Evolutionary conservation across 192 early-diverging fungal genomes (phyloP), one percentile per base, ranked within the genome.

Genomic region (Gigaspora rosea): DNA sequence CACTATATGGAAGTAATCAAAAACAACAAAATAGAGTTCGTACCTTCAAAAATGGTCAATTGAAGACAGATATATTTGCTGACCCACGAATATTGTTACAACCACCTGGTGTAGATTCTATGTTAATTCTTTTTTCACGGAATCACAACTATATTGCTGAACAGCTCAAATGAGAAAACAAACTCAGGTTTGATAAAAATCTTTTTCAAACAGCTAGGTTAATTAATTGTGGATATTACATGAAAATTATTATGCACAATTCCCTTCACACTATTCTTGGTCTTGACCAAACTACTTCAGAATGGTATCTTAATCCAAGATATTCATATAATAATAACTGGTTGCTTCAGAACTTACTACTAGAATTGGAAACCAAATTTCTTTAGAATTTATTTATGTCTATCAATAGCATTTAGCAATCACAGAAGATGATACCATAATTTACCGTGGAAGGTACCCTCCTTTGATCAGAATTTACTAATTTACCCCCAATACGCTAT

Each of bases 111-210:
- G 80, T 85, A 36, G 79, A 58, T 27, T 56, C 78, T 49, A 41
- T 87, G 33, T 27, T 88, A 36, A 77, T 85, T 27, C 20, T 87
- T 8, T 87, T 87, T 64, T 80, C 81, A 7, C 64, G 86, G 27
- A 87, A 87, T 76, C 86, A 87, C 64, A 87, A 87, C 52, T 85
- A 80, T 73, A 87, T 87, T 68, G 86, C 86, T n/a, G 66, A 83
- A 51, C 76, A 64, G 16, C 72, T 87, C 11, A 66, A 74, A 15
- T 78, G 86, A 69, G 75, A 70, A 20, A 56, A 81, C 9, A 51
- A 49, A 18, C 61, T 65, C 78, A 11, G 11, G 20, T n/a, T 51
- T 20, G 86, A 87, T 33, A 84, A 87, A 64, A 66, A 79, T 32
- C 48, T 87, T 2, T 87, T 87, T 73, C 86, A 87, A 73, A 86